Evolutionary conservation across 2,329 filamentous ascomycete genomes (phyloP).

Genomic region (Lecanicillium sp.): DNA sequence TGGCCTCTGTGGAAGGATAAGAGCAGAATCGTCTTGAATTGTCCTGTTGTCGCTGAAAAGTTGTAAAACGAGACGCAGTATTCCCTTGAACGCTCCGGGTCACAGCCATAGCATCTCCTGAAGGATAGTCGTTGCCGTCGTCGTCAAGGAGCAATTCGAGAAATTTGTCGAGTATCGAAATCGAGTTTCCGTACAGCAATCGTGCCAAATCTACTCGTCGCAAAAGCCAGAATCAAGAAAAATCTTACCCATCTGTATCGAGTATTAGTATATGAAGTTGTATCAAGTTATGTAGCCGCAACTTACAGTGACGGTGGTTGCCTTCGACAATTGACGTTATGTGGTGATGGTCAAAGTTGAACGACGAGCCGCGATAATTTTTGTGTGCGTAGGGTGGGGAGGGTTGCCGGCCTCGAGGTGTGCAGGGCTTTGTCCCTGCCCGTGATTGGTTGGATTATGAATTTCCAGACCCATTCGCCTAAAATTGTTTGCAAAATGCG

Average conservation of each 20-base stretch:
- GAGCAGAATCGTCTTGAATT: too few relatives aligned
- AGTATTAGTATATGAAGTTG: slow-evolving; percentile 27
- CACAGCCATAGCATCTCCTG: too few relatives aligned
- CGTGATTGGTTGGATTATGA: slow-evolving; percentile 22
- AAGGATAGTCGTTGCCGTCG: too few relatives aligned
- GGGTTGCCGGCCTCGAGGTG: slow-evolving; percentile 24
- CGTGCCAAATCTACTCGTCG: not conserved
- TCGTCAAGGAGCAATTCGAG: not conserved
- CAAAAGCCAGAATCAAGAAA: slow-evolving; percentile 12
- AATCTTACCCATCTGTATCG: slow-evolving; percentile 53
- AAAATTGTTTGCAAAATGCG: too few relatives aligned
- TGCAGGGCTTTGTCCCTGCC: slow-evolving; percentile 29
- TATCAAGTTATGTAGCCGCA: slow-evolving; percentile 12
- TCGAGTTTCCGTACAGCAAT: not conserved
- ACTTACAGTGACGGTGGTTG: slow-evolving; percentile 45
- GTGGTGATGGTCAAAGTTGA: slow-evolving; percentile 32
- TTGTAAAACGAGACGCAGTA: too few relatives aligned
- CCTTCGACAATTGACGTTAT: slow-evolving; percentile 35
- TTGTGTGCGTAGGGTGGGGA: slow-evolving; percentile 34
- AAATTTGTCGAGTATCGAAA: slow-evolving; percentile 2
- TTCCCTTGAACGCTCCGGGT: too few relatives aligned
- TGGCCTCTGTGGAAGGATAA: too few relatives aligned
- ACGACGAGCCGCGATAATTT: slow-evolving; percentile 30
- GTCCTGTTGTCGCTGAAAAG: too few relatives aligned
- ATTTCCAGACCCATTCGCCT: too few relatives aligned